Percentiles rank a stretch among this genome's conserved stretches.
Evolutionary conservation across 805 yeast genomes (phyloP).

Genomic region (Candida berthetii): DNA sequence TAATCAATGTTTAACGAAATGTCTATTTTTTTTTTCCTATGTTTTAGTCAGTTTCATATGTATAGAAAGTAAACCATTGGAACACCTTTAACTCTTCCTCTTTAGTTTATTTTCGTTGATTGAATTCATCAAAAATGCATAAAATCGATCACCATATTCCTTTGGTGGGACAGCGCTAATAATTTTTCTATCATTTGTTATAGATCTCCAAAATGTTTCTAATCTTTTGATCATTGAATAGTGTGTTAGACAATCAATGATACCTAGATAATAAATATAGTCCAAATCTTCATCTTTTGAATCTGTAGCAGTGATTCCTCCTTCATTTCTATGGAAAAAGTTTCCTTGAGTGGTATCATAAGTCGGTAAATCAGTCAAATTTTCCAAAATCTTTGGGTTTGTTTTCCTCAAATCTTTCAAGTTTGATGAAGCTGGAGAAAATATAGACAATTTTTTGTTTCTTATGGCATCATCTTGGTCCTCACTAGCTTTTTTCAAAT

Average conservation of each 20-base stretch:
- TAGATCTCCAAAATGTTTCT: slow-evolving; percentile 81
- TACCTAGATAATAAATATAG: slow-evolving; percentile 82
- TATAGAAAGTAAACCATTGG: background rate
- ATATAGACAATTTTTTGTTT: slow-evolving; percentile 32
- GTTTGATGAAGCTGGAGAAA: slow-evolving; percentile 20
- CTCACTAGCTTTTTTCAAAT: slow-evolving; percentile 49
- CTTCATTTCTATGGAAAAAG: slow-evolving; percentile 71
- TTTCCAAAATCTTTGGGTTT: slow-evolving; percentile 37
- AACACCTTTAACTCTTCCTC: background rate
- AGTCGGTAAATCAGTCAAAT: slow-evolving; percentile 34
- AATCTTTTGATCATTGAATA: slow-evolving; percentile 67
- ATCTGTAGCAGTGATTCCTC: slow-evolving; percentile 77
- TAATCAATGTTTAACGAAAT: too few relatives aligned
- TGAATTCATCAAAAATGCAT: slow-evolving; percentile 52
- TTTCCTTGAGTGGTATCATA: slow-evolving; percentile 41
- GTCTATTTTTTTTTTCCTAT: too few relatives aligned
- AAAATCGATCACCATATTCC: slow-evolving; percentile 87
- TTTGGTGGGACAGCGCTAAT: slow-evolving; percentile 87
- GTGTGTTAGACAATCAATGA: slow-evolving; percentile 88
- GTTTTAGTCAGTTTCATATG: too few relatives aligned
- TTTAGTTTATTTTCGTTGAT: slow-evolving; percentile 20
- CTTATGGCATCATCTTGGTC: slow-evolving; percentile 19
- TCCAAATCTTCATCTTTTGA: slow-evolving; percentile 47
- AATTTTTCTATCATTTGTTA: slow-evolving; percentile 60
- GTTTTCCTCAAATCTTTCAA: slow-evolving; percentile 31